A percentile compares a stretch with the other conserved stretches of the same genome.
Evolutionary conservation across 305 asterid species (phyloP).

Genomic region (Andrographis paniculata): DNA sequence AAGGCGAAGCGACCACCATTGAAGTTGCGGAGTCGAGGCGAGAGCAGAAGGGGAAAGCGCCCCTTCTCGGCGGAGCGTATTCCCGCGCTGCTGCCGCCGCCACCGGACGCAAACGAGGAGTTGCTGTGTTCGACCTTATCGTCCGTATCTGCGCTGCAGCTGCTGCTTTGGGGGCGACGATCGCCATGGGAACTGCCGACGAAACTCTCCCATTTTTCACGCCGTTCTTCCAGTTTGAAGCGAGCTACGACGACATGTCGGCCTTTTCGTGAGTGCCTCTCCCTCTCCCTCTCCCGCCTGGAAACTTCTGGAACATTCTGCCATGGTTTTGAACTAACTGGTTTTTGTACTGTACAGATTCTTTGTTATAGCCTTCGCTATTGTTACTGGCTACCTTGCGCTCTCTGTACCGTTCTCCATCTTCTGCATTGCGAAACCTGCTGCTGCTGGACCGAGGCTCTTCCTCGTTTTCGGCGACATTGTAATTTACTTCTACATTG

Average conservation of each 20-base stretch:
- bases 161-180: constrained; percentile 51
- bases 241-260: constrained; percentile 73
- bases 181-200: constrained; percentile 65
- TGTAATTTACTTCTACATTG: too few species aligned
- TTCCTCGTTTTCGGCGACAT: constrained; percentile 63
- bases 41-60: constrained; percentile 75
- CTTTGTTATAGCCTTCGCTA: constrained; percentile 59
- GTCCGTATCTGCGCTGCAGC: constrained; percentile 53
- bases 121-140: constrained; percentile 65
- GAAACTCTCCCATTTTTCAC: constrained; percentile 79
- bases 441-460: constrained; percentile 43
- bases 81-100: too few species aligned
- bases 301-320: background rate
- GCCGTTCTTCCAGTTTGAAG: constrained; percentile 88
- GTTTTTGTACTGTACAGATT: constrained; percentile 29
- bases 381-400: constrained; percentile 51
- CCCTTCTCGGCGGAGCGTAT: constrained; percentile 45
- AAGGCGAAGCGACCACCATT: constrained; percentile 41
- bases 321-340: background rate
- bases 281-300: too few species aligned
- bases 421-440: constrained; percentile 65
- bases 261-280: constrained; percentile 54
- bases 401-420: constrained; percentile 70
- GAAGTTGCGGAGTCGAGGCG: constrained; percentile 49
- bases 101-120: constrained; percentile 40